Evolutionary conservation across 2,329 filamentous ascomycete genomes (phyloP).

Genomic region (Xylariaceae sp.): DNA sequence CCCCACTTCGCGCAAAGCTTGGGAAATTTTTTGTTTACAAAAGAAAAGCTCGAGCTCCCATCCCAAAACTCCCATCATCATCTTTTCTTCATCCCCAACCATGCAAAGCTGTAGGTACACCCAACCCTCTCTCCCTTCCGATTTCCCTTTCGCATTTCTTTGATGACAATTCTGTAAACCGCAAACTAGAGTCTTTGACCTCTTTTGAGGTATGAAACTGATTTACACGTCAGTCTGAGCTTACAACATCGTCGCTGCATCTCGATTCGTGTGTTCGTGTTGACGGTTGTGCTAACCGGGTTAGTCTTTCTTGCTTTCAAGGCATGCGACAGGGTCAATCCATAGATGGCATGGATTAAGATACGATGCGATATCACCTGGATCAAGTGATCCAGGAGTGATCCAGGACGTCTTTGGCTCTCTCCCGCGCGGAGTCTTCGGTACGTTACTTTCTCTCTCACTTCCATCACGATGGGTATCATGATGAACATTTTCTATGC

Average conservation of each 20-base stretch:
- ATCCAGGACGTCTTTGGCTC: neutral
- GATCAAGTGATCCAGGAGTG: slow-evolving; percentile 4
- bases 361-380: neutral
- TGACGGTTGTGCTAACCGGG: slow-evolving; percentile 22
- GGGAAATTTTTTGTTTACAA: slow-evolving; percentile 19
- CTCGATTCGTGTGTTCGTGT: neutral
- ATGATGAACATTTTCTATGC: slow-evolving; percentile 66
- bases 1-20: slow-evolving; percentile 3
- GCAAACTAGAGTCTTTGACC: slow-evolving; percentile 91
- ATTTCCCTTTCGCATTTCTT: slow-evolving; percentile 19
- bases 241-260: slow-evolving; percentile 21
- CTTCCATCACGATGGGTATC: slow-evolving; percentile 14
- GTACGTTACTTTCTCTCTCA: slow-evolving; percentile 9
- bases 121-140: neutral
- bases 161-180: slow-evolving; percentile 77
- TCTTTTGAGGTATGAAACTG: slow-evolving; percentile 72
- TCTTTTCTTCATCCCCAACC: slow-evolving; percentile 4
- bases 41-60: slow-evolving; percentile 10
- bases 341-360: neutral
- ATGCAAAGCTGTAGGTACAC: slow-evolving; percentile 18
- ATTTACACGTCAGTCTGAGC: slow-evolving; percentile 92
- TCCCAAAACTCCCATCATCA: neutral
- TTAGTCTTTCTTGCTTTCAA: slow-evolving; percentile 3
- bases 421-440: neutral
- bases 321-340: slow-evolving; percentile 7